phyloP scores from a whole-genome alignment of 768 basidiomycete species.

The Mycena polygramma region DNA sequence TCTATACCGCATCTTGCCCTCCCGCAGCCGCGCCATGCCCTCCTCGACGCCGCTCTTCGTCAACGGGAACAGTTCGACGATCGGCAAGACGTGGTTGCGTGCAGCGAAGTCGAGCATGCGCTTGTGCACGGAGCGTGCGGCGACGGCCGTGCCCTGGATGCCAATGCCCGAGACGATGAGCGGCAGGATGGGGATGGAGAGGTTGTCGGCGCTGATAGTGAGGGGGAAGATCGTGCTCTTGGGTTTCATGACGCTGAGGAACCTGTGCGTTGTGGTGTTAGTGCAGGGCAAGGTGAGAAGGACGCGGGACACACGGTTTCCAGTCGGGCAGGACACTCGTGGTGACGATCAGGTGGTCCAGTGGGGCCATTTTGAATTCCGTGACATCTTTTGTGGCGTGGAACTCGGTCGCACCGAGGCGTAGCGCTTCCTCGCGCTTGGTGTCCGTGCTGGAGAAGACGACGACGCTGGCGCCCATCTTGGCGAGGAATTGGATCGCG shows the following conservation, averaged over 20 bases:
- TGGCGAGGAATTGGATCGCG: slow-evolving; percentile 53
- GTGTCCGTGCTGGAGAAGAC: slow-evolving; percentile 49
- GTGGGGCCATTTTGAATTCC: slow-evolving; percentile 42
- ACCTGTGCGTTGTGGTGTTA: slow-evolving; percentile 13
- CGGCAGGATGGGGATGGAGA: neutral
- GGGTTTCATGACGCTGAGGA: slow-evolving; percentile 13
- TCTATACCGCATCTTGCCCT: slow-evolving; percentile 33
- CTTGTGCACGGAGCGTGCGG: slow-evolving; percentile 10
- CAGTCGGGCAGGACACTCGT: slow-evolving; percentile 35
- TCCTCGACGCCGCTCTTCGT: slow-evolving; percentile 42
- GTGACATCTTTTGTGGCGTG: slow-evolving; percentile 44
- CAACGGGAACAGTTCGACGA: slow-evolving; percentile 49
- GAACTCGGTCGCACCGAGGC: slow-evolving; percentile 51
- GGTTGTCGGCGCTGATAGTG: neutral
- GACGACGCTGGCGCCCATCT: slow-evolving; percentile 56
- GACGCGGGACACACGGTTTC: slow-evolving; percentile 22
- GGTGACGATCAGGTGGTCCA: slow-evolving; percentile 50
- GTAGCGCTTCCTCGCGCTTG: slow-evolving; percentile 49
- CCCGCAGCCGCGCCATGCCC: slow-evolving; percentile 28
- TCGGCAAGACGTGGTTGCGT: slow-evolving; percentile 43
- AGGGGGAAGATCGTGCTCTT: slow-evolving; percentile 15
- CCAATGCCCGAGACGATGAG: slow-evolving; percentile 17
- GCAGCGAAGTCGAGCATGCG: slow-evolving; percentile 51
- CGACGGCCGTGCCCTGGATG: slow-evolving; percentile 33
- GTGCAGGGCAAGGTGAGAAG: too few relatives aligned